These are phyloP conservation scores for Fusarium nelsonii DNA, from an alignment of 2,329 filamentous ascomycete species.

Conservation along the genomic window DNA sequence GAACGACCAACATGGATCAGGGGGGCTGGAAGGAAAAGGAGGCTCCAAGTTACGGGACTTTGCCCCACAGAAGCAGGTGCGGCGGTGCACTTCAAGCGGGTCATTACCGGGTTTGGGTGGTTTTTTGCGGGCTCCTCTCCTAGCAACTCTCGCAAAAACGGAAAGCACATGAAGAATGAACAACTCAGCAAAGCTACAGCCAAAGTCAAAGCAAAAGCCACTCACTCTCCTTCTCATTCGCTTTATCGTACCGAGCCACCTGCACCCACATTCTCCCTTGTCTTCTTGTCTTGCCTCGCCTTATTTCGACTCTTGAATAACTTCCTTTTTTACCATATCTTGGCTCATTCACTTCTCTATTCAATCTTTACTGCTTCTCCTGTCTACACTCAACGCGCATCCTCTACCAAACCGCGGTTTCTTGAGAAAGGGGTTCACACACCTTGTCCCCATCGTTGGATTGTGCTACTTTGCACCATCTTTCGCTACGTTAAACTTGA, in stretches of 20 bases:
- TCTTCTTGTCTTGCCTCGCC: background rate
- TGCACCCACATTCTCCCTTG: slow-evolving; percentile 14
- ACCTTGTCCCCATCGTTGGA: slow-evolving; percentile 1
- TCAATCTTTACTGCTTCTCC: slow-evolving; percentile 30
- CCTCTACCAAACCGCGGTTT: slow-evolving; percentile 23
- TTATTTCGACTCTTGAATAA: slow-evolving; percentile 6
- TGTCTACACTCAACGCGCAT: slow-evolving; percentile 6
- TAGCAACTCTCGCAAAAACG: slow-evolving; percentile 32
- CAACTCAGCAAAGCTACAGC: slow-evolving; percentile 26
- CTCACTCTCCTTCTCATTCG: slow-evolving; percentile 8
- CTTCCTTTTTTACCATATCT: slow-evolving; percentile 2
- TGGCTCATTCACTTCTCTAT: slow-evolving; percentile 26
- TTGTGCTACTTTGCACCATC: slow-evolving; percentile 17
- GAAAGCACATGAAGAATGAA: slow-evolving; percentile 41
- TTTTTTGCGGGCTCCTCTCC: background rate
- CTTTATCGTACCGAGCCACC: slow-evolving; percentile 8
- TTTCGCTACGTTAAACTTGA: slow-evolving; percentile 3
- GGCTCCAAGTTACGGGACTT: slow-evolving; percentile 29
- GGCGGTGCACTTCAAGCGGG: slow-evolving; percentile 28
- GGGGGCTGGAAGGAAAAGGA: slow-evolving; percentile 28
- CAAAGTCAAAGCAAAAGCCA: background rate
- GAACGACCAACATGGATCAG: slow-evolving; percentile 9
- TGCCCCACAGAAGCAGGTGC: slow-evolving; percentile 34
- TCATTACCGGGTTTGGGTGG: slow-evolving; percentile 9
- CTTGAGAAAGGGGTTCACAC: slow-evolving; percentile 11